Base-by-base conservation (phyloP, 192 early-diverging fungal genomes). In the Entomortierella lignicola region DNA sequence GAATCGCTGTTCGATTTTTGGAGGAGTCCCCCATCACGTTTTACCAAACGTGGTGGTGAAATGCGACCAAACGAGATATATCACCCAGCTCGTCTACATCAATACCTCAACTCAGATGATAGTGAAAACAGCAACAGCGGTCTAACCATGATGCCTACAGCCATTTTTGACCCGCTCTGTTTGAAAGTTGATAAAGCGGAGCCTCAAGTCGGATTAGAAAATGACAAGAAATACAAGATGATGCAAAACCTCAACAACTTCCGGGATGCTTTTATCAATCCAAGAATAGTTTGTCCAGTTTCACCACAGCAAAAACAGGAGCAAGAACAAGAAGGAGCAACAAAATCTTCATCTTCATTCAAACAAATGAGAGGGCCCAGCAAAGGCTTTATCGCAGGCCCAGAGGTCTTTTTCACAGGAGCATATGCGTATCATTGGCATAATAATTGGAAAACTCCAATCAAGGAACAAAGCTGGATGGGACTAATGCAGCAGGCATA, bases 391-490 rank as follows among this genome's bases (percentile, higher is more conserved):
- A 34, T 47, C 29, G 69, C 72, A 15, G 74, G 69, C 4, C 68
- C 69, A 25, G 72, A 82, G 44, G 69, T 68, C 18, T 82, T 82
- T 32, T 68, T 77, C 39, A 51, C 62, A 15, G 81, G 81, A 8
- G 73, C 69, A 13, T 82, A 68, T 51, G 61, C 81, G 2, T 77
- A 82, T 43, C 72, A 82, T 41, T 82, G 81, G 81, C 81, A 82
- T 37, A 82, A 82, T 43, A 77, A 64, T 12, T 82, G 81, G 81
- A 1, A 17, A 21, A 63, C 68, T 5, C 43, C 56, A 1, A 77
- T 72, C 37, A 48, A 55, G 15, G 26, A 54, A 13, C 21, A 62
- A 30, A 77, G 72, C 29, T 82, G 81, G 81, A 71, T 77, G 55
- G 81, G 81, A 18, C 44, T 68, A 37, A 68, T 77, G 74, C 58